Conservation (phyloP, 805 yeast genomes). For the Candida tallmaniae region DNA sequence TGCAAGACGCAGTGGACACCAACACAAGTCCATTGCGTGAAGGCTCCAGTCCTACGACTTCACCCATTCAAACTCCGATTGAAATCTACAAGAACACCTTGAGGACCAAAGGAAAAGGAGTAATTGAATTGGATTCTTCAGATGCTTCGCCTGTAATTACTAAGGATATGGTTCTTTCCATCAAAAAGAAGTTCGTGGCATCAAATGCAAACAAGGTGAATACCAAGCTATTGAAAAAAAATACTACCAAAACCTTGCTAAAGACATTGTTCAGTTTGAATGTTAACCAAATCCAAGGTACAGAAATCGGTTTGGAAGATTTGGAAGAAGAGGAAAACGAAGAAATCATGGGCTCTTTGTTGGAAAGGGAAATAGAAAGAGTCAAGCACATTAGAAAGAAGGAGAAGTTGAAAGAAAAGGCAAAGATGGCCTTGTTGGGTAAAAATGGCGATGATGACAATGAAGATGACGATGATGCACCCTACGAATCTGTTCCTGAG, state of each 20-base stretch:
- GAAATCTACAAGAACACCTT: constrained; percentile 32
- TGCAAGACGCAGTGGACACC: constrained; percentile 1
- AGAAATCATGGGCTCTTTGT: constrained; percentile 38
- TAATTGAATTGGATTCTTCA: constrained; percentile 9
- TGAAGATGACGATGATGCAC: constrained; percentile 13
- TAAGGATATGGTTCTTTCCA: constrained; percentile 7
- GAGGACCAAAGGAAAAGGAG: constrained; percentile 17
- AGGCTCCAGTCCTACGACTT: constrained; percentile 5
- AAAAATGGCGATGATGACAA: constrained; percentile 15
- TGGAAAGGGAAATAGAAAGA: constrained; percentile 50
- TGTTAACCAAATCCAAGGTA: constrained; percentile 35
- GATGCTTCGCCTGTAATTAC: constrained; percentile 8
- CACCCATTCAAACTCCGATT: constrained; percentile 24
- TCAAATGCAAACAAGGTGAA: constrained; percentile 1
- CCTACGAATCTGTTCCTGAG: constrained; percentile 1
- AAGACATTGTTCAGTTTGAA: constrained; percentile 18
- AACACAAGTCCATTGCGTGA: constrained; percentile 14
- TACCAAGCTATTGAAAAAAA: constrained; percentile 1
- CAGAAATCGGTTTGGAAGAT: constrained; percentile 17
- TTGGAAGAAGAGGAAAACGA: constrained; percentile 36
- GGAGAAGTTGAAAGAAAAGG: constrained; percentile 38
- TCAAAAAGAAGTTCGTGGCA: constrained; percentile 8
- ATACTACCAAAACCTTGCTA: constrained; percentile 5
- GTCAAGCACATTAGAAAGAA: constrained; percentile 40
- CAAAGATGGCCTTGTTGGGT: constrained; percentile 26